These are phyloP conservation scores for Histomonas meleagridis DNA, from an alignment of 208 protist species.

Conservation along the genomic window DNA sequence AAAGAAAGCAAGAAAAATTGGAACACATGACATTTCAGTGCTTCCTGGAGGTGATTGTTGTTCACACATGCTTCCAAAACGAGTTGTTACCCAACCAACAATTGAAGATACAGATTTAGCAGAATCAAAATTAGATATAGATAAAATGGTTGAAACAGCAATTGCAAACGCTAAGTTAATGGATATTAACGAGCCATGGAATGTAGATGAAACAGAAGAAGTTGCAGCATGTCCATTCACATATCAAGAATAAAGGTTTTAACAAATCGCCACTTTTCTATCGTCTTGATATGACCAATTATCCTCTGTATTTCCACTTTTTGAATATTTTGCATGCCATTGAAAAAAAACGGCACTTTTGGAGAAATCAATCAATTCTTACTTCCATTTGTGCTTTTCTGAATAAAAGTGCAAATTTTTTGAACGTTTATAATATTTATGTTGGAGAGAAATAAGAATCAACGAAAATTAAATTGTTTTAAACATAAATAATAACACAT, in stretches of 20 bases:
- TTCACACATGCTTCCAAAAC: conserved; percentile 29
- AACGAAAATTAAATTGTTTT: no score
- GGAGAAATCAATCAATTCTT: no score
- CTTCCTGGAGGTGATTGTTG: background rate
- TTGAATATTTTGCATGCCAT: no score
- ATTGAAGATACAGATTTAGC: background rate
- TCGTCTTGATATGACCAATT: no score
- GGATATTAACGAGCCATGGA: conserved; percentile 6
- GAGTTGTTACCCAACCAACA: background rate
- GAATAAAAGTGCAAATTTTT: no score
- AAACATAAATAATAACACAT: no score
- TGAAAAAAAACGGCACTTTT: no score
- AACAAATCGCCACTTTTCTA: no score
- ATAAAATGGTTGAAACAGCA: background rate
- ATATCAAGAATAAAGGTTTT: background rate
- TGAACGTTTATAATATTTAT: no score
- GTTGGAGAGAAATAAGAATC: no score
- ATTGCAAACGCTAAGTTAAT: background rate
- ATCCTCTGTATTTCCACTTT: no score
- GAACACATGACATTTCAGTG: background rate
- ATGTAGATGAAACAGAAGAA: conserved; percentile 1
- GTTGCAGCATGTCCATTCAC: conserved; percentile 16
- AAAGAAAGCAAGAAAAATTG: background rate
- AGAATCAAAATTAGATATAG: background rate
- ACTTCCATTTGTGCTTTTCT: no score